Evolutionary conservation across 345 rosid genomes (phyloP).

Genomic region (Lumnitzera racemosa): DNA sequence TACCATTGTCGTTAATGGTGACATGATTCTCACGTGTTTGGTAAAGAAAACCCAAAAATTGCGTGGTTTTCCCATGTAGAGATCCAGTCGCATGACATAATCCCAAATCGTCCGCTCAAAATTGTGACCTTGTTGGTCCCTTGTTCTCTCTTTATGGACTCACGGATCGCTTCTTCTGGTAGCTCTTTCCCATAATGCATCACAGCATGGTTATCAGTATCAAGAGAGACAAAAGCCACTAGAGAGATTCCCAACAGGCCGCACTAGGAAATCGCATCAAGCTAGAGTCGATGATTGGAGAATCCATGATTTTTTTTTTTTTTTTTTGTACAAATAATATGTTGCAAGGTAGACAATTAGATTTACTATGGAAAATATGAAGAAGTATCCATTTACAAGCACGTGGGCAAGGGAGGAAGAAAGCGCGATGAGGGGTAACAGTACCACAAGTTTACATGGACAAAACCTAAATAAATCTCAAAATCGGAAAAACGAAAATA

Average conservation of each 20-base stretch:
- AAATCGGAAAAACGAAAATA: too few relatives aligned
- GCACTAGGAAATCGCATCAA: conserved; percentile 82
- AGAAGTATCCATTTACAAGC: too few relatives aligned
- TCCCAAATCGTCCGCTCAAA: neutral
- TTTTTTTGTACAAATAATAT: conserved; percentile 63
- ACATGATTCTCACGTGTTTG: too few relatives aligned
- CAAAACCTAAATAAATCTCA: too few relatives aligned
- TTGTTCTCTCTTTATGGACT: conserved; percentile 55
- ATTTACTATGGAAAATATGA: too few relatives aligned
- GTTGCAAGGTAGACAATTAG: conserved; percentile 33
- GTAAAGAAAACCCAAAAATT: too few relatives aligned
- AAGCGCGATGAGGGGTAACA: too few relatives aligned
- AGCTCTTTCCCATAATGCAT: conserved; percentile 50
- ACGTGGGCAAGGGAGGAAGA: too few relatives aligned
- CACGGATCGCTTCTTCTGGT: conserved; percentile 60
- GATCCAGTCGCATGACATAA: too few relatives aligned
- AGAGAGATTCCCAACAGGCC: conserved; percentile 61
- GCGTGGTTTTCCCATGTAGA: too few relatives aligned
- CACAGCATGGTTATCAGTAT: conserved; percentile 39
- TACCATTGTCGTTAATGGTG: too few relatives aligned
- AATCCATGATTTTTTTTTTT: conserved; percentile 28
- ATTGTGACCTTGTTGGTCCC: conserved; percentile 57
- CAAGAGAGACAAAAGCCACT: conserved; percentile 31
- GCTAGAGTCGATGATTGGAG: conserved; percentile 59
- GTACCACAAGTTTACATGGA: too few relatives aligned